Evolutionary conservation across 208 protist species (phyloP), one percentile per base, ranked within the genome.

Genomic region (Hexamita inflata): DNA sequence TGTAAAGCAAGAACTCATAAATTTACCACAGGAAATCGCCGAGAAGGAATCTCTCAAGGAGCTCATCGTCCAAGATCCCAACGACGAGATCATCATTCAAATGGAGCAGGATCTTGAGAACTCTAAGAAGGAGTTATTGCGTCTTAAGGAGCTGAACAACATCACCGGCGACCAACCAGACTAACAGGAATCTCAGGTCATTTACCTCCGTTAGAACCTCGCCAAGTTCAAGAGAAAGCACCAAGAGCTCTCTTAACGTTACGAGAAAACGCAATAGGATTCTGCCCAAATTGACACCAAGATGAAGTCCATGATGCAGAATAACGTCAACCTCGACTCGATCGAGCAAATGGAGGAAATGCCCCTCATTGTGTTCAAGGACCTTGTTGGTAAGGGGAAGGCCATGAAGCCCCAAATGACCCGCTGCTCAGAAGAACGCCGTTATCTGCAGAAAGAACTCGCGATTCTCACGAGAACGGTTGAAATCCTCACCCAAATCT

Each of bases 401-500:
- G 32, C 64, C n/a, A 29, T 70, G 28, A 70, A 70, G n/a, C 32
- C 64, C 9, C n/a, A 42, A 45, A n/a, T 42, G 26, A 45, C 9
- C 4, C 2, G 38, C 2, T n/a, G 4, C n/a, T 11, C 9, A n/a
- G 64, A 70, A 29, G 64, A 70, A n/a, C 9, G 38, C 4, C 9
- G 42, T 29, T 32, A 30, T n/a, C 64, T 70, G 2, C 9, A 38
- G 9, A 40, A 49, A 45, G 64, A 70, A 38, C 15, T 28, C n/a
- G 64, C 64, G 4, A 45, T 70, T 49, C 26, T 70, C 42, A 49
- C 38, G 4, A n/a, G 64, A n/a, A 70, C 64, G 42, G 28, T 30
- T 35, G 64, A 70, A n/a, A 70, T 70, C n/a, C n/a, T 70, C 2
- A 38, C 64, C 35, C 35, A 45, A 49, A 70, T 49, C 9, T 70